Evolutionary conservation across 345 rosid species (phyloP), one percentile per base, ranked within the genome.

Genomic region (Bruguiera parviflora): DNA sequence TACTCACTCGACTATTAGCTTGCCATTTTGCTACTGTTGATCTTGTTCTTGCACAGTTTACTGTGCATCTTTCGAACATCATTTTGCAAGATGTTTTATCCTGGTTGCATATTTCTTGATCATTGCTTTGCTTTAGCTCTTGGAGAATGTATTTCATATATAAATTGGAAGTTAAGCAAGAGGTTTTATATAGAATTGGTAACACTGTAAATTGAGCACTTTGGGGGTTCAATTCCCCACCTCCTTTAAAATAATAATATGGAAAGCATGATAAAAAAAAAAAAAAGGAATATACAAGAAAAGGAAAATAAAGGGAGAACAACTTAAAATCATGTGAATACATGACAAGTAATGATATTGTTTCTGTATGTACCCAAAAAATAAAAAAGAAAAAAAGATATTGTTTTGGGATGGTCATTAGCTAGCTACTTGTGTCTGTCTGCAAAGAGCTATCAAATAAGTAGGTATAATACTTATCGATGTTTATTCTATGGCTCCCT

Each of bases 31-130:
- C 59, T 66, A 24, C 21, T 49, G 59, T n/a, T 28, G 43, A 19
- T 27, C 59, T 11, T n/a, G 13, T 29, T 32, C 0, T 28, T 16
- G 33, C 33, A 9, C 64, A 58, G 43, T 27, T 15, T 16, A 33
- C 69, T 49, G 4, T 32, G 49, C 66, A 22, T 51, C 20, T 70
- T 62, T 67, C 31, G 19, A 66, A 29, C 31, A 64, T 35, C 58
- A 28, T 24, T 15, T 60, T 53, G 24, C 37, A 28, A 28, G 32
- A 37, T 21, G 39, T 59, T 58, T 21, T 66, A 33, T 25, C 53
- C 15, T 25, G n/a, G 21, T 33, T 24, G 5, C 1, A 13, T 21
- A 61, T 22, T 75, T 22, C 27, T n/a, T 43, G 32, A 28, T 20
- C 37, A 5, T 4, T 55, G 61, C 31, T 60, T 72, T 68, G 59